Conservation (phyloP, 306 rosid species). For the Vigna angularis region DNA sequence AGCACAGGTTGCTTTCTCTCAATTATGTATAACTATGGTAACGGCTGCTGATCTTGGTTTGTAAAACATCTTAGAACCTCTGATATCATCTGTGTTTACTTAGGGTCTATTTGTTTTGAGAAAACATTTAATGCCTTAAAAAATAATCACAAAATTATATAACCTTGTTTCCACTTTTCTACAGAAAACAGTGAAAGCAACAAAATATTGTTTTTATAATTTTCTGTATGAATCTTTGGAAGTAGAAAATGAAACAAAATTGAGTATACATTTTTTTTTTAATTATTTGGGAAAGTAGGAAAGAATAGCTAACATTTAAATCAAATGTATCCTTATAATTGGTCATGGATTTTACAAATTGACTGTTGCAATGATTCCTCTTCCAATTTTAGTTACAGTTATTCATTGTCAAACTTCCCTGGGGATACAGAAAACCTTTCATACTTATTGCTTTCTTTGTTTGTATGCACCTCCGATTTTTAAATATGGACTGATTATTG, state of each 20-base stretch:
- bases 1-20: slow-evolving; percentile 3
- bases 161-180: background rate
- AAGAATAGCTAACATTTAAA: background rate
- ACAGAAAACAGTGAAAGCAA: background rate
- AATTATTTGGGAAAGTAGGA: background rate
- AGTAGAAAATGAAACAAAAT: background rate
- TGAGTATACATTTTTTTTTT: background rate
- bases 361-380: slow-evolving; percentile 17
- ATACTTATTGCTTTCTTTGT: slow-evolving; percentile 17
- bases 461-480: background rate
- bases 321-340: background rate
- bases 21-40: slow-evolving; percentile 18
- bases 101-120: background rate
- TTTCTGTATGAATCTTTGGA: background rate
- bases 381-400: slow-evolving; percentile 20
- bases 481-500: slow-evolving; percentile 42
- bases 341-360: slow-evolving; percentile 27
- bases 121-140: background rate
- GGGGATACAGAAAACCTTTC: slow-evolving; percentile 16
- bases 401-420: background rate
- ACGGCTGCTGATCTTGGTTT: background rate
- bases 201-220: background rate
- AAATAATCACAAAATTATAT: background rate
- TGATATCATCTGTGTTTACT: too few species aligned
- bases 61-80: slow-evolving; percentile 12